A percentile compares a stretch with the other conserved stretches of the same genome.
Conservation (phyloP, 2,329 filamentous ascomycete genomes). For the Tolypocladium ophioglossoides region DNA sequence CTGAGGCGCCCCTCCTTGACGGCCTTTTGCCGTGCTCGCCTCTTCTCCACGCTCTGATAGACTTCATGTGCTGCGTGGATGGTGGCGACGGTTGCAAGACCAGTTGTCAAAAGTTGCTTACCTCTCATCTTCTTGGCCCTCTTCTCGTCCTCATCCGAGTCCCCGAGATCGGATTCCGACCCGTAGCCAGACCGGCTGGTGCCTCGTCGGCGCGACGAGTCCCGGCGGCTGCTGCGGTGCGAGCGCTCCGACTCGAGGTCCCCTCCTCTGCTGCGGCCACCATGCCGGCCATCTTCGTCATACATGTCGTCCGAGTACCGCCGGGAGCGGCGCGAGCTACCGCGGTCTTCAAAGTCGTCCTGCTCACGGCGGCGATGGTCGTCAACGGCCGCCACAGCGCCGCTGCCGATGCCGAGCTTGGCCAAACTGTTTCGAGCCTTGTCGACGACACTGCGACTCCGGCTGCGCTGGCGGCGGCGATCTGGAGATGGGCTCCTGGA, state of each 20-base stretch:
- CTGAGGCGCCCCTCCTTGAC: constrained; percentile 43
- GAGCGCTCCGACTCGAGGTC: constrained; percentile 39
- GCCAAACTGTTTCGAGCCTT: constrained; percentile 49
- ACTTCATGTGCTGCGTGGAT: constrained; percentile 50
- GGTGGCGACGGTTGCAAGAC: constrained; percentile 46
- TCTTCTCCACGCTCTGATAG: constrained; percentile 48
- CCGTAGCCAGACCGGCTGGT: constrained; percentile 34
- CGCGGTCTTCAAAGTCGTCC: constrained; percentile 33
- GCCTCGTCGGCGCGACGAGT: constrained; percentile 21
- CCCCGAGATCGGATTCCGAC: constrained; percentile 44
- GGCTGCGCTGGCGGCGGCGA: constrained; percentile 34
- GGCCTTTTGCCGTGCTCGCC: constrained; percentile 39
- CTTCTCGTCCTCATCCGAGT: constrained; percentile 47
- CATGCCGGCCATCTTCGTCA: constrained; percentile 33
- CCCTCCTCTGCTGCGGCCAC: constrained; percentile 22
- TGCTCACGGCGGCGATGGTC: constrained; percentile 29
- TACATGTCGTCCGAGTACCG: constrained; percentile 34
- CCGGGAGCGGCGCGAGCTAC: constrained; percentile 24
- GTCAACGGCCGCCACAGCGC: constrained; percentile 24
- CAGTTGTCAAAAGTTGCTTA: constrained; percentile 49
- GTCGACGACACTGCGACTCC: constrained; percentile 57
- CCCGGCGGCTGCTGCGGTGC: constrained; percentile 27
- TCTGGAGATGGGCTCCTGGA: constrained; percentile 33
- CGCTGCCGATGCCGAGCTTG: constrained; percentile 48
- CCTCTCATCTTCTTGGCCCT: constrained; percentile 46